Conservation (phyloP, 2,329 filamentous ascomycete species). For the Peltaster fructicola region DNA sequence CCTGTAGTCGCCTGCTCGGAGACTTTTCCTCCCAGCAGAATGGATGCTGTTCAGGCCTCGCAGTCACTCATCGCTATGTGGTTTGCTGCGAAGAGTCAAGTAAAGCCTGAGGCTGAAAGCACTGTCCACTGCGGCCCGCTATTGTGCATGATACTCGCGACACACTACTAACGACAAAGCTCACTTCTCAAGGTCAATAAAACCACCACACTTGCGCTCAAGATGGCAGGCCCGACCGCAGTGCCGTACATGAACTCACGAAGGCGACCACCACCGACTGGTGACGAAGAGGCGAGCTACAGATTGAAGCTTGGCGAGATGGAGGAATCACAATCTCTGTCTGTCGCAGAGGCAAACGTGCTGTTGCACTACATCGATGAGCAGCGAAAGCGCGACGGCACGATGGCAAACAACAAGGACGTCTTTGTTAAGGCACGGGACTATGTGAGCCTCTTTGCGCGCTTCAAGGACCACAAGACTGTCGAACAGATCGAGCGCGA, state of each 20-base stretch:
- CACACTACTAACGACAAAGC: no score
- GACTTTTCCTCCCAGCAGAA: no score
- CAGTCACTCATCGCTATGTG: no score
- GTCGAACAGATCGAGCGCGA: slow-evolving; percentile 69
- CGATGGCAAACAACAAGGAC: slow-evolving; percentile 49
- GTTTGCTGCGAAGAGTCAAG: no score
- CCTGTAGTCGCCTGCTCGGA: no score
- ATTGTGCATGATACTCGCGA: no score
- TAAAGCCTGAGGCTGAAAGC: no score
- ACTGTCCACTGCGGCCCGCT: no score
- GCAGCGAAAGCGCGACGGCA: slow-evolving; percentile 46
- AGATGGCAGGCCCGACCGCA: slow-evolving; percentile 15
- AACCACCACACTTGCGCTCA: no score
- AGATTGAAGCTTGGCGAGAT: slow-evolving; percentile 85
- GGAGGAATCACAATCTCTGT: slow-evolving; percentile 76
- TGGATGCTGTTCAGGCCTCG: no score
- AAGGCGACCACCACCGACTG: slow-evolving; percentile 48
- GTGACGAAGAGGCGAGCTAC: slow-evolving; percentile 74
- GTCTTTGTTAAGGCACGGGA: slow-evolving; percentile 52
- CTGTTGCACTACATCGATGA: slow-evolving; percentile 67
- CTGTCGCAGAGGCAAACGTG: slow-evolving; percentile 76
- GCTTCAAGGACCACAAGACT: slow-evolving; percentile 92
- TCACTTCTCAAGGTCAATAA: no score
- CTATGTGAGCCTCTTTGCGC: slow-evolving; percentile 85
- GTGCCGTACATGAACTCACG: slow-evolving; percentile 25